Percentiles rank a stretch among this genome's conserved stretches.
Conservation (phyloP, 176 grass and related monocot species). For the Saccharum spontaneum region DNA sequence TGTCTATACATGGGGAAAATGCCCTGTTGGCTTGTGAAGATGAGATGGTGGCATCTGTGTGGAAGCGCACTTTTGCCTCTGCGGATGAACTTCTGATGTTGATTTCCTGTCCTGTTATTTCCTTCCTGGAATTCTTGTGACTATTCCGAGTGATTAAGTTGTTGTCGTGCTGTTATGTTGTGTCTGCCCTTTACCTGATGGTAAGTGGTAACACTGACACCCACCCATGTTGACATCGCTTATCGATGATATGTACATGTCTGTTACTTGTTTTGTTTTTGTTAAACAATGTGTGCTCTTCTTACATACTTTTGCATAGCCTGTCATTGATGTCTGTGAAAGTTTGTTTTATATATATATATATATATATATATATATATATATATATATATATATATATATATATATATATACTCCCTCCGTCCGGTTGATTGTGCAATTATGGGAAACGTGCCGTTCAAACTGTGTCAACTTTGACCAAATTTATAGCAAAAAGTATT, state of each 20-base stretch:
- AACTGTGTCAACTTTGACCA: no score
- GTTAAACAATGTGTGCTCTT: not conserved
- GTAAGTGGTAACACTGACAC: not conserved
- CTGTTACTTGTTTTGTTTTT: not conserved
- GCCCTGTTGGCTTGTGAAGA: slow-evolving; percentile 36
- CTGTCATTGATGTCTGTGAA: not conserved
- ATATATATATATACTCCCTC: no score
- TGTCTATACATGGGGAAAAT: slow-evolving; percentile 29
- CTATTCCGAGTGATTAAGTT: not conserved
- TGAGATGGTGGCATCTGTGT: not conserved
- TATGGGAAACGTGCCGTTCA: no score
- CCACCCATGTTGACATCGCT: not conserved
- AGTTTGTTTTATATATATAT: not conserved
- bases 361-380: not conserved
- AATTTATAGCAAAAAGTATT: no score
- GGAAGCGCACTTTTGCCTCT: not conserved
- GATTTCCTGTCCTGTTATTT: slow-evolving; percentile 10
- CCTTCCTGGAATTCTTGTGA: not conserved
- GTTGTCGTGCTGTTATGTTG: not conserved
- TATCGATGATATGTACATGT: not conserved
- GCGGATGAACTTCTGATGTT: slow-evolving; percentile 20
- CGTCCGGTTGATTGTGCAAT: no score
- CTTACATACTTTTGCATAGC: not conserved
- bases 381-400: not conserved
- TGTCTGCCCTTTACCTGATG: not conserved